These are phyloP conservation scores for Antarctomyces pellizariae DNA, from an alignment of 495 filamentous ascomycete species.

Conservation along the genomic window DNA sequence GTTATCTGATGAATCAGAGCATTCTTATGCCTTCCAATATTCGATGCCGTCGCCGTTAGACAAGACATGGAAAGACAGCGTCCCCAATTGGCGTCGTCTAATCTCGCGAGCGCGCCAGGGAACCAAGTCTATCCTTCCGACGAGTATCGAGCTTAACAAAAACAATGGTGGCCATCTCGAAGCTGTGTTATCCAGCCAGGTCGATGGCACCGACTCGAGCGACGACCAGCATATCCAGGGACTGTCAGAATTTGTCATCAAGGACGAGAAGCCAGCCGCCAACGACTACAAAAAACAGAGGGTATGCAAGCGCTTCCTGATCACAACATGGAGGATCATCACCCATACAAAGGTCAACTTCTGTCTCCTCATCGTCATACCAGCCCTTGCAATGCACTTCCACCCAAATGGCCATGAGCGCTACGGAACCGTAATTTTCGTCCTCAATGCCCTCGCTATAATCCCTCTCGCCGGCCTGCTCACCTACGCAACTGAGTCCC, in stretches of 20 bases:
- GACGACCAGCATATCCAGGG: too few relatives aligned
- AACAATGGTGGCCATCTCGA: too few relatives aligned
- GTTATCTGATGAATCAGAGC: too few relatives aligned
- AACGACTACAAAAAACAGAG: constrained; percentile 8
- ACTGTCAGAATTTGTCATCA: too few relatives aligned
- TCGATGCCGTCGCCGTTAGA: too few relatives aligned
- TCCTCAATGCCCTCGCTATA: constrained; percentile 65
- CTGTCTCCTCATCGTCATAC: constrained; percentile 3
- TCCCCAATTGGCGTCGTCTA: too few relatives aligned
- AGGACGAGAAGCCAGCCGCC: constrained; percentile 14
- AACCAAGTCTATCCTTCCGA: constrained; percentile 13
- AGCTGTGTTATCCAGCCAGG: too few relatives aligned
- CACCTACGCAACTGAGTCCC: constrained; percentile 59
- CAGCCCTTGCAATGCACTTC: constrained; percentile 3
- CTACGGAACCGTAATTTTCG: constrained; percentile 34
- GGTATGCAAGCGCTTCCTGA: constrained; percentile 11
- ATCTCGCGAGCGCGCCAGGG: background rate
- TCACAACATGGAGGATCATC: constrained; percentile 2
- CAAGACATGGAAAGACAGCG: too few relatives aligned
- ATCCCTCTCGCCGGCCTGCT: constrained; percentile 63
- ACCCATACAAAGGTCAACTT: constrained; percentile 1
- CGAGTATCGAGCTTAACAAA: constrained; percentile 12
- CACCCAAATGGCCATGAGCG: constrained; percentile 13
- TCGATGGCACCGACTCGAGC: too few relatives aligned
- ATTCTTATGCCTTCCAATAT: too few relatives aligned